phyloP scores from a whole-genome alignment of 2,329 filamentous ascomycete species.

The Cadophora malorum region DNA sequence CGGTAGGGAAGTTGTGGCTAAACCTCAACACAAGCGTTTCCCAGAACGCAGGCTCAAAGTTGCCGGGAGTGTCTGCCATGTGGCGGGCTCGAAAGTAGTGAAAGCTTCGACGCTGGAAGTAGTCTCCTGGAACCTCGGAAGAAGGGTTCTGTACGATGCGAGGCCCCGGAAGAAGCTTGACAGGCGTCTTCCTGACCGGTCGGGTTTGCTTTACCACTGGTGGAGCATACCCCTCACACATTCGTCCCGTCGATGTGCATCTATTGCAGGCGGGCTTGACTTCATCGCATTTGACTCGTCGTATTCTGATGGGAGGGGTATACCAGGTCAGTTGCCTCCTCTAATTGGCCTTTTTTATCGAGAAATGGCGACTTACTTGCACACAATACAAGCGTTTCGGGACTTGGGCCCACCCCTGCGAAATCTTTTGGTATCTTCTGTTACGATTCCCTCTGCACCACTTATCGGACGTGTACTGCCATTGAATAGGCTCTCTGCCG shows the following conservation, averaged over 20 bases:
- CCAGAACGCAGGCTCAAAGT: slow-evolving; percentile 35
- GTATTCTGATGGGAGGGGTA: slow-evolving; percentile 20
- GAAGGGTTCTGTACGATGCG: slow-evolving; percentile 5
- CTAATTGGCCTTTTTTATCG: not conserved
- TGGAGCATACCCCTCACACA: slow-evolving; percentile 32
- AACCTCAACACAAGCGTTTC: slow-evolving; percentile 26
- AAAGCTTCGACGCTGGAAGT: slow-evolving; percentile 32
- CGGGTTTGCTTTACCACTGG: not conserved
- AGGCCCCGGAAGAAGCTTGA: not conserved
- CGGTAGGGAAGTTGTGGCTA: slow-evolving; percentile 26
- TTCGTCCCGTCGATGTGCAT: slow-evolving; percentile 29
- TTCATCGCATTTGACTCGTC: slow-evolving; percentile 33
- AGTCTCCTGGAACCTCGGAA: slow-evolving; percentile 21
- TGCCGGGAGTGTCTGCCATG: slow-evolving; percentile 31
- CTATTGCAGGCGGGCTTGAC: slow-evolving; percentile 27
- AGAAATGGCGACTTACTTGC: not conserved
- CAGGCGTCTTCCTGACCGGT: not conserved
- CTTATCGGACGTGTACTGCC: not conserved
- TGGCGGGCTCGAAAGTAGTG: slow-evolving; percentile 34
- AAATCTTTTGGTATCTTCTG: not conserved
- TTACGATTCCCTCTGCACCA: not conserved
- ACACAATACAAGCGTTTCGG: not conserved
- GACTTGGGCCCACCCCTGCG: not conserved
- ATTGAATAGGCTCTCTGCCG: not conserved
- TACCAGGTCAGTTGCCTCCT: not conserved